Base-by-base conservation (phyloP, 306 rosid species). In the Trifolium repens region DNA sequence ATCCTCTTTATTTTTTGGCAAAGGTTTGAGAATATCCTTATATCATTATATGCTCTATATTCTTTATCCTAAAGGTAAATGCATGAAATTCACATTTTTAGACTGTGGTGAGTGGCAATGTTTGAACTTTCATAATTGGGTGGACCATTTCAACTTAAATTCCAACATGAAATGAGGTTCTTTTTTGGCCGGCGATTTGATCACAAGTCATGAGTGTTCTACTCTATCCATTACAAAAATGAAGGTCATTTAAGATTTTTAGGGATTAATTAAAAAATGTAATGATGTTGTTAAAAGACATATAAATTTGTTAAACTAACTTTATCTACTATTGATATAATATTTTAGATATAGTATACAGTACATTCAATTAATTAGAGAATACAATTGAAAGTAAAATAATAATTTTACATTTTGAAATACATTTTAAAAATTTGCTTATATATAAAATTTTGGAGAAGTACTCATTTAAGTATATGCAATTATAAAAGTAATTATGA, bases 111-210 rank as follows among this genome's bases (percentile, higher is more conserved):
- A 54, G 49, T 76, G 67, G 24, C 13, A 59, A 5, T 27, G 49
- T 55, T 67, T 71, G 78, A 40, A 78, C 72, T 40, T 65, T n/a
- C 15, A 34, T 40, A 40, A 54, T 75, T 74, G 30, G 67, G 77
- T 50, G 14, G 37, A 61, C 58, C 35, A 14, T 77, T 68, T 70
- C 40, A 70, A 67, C 43, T 30, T 42, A 1, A 40, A 10, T 53
- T 10, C 19, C 67, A 66, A 39, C 14, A 16, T 15, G 2, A 8
- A 69, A 60, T 24, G 11, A 19, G 32, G 22, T 34, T 53, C 24
- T 43, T 37, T 40, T 40, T 69, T 69, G 81, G 76, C 43, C 81
- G 69, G 76, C 60, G 58, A 77, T 69, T 57, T 66, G 24, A 68
- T 43, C 12, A 16, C 11, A 40, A 47, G 9, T 37, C 42, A 22